phyloP scores from a whole-genome alignment of 208 protist species.

The Zelonia costaricensis region DNA sequence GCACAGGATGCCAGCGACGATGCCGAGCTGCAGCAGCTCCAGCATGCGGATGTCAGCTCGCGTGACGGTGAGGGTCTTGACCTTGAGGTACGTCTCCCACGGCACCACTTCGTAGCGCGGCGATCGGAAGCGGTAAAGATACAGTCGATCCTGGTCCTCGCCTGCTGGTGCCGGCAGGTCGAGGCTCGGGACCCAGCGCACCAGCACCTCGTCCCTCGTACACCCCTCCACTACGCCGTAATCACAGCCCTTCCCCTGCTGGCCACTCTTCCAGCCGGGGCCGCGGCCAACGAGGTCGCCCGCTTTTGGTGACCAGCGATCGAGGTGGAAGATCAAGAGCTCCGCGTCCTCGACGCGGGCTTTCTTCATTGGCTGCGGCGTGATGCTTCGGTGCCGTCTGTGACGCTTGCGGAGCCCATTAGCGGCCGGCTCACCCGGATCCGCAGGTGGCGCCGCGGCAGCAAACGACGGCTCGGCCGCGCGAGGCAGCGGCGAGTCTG shows the following conservation, averaged over 20 bases:
- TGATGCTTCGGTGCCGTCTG: constrained; percentile 10
- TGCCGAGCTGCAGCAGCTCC: constrained; percentile 71
- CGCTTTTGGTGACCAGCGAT: constrained; percentile 53
- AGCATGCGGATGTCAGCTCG: constrained; percentile 43
- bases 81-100: constrained; percentile 52
- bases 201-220: constrained; percentile 60
- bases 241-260: constrained; percentile 69
- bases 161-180: constrained; percentile 29
- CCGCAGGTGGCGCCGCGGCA: background rate
- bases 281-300: constrained; percentile 76
- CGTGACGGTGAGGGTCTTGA: constrained; percentile 40
- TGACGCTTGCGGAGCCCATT: constrained; percentile 18
- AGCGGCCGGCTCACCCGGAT: background rate
- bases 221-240: constrained; percentile 73
- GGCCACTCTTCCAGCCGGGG: constrained; percentile 60
- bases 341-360: constrained; percentile 7
- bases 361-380: constrained; percentile 6
- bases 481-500: constrained; percentile 28
- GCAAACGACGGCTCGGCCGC: constrained; percentile 8
- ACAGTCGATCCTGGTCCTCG: constrained; percentile 40
- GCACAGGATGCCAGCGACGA: constrained; percentile 68
- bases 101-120: constrained; percentile 68
- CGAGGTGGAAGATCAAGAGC: constrained; percentile 10
- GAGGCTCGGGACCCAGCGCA: constrained; percentile 66
- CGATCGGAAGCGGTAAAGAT: constrained; percentile 62